Evolutionary conservation across 768 basidiomycete species (phyloP).

Genomic region (Rhizopogon roseolus): DNA sequence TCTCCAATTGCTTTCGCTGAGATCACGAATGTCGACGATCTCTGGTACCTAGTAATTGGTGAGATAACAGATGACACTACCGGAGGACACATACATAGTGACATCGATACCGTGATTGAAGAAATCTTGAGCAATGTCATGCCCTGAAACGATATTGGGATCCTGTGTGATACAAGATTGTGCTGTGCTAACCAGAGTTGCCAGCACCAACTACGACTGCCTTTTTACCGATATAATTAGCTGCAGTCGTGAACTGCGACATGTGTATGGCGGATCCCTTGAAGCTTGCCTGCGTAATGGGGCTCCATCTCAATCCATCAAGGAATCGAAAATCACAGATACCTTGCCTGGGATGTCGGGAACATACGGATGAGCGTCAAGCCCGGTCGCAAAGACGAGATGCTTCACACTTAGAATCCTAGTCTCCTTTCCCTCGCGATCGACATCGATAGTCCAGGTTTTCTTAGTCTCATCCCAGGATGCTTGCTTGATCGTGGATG

Average conservation of each 20-base stretch:
- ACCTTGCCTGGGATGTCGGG: constrained; percentile 30
- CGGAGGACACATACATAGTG: constrained; percentile 16
- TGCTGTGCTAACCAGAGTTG: constrained; percentile 40
- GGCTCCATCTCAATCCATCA: neutral
- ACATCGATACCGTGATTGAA: constrained; percentile 24
- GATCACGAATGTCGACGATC: constrained; percentile 20
- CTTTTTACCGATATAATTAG: constrained; percentile 54
- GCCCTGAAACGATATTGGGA: constrained; percentile 13
- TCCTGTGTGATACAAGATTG: neutral
- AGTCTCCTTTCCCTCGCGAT: constrained; percentile 19
- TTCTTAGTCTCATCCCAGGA: constrained; percentile 31
- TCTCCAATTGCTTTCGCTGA: constrained; percentile 8
- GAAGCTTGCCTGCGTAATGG: constrained; percentile 36
- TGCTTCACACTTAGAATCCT: constrained; percentile 41
- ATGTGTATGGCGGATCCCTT: constrained; percentile 55
- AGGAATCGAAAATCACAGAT: neutral
- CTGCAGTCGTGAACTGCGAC: constrained; percentile 40
- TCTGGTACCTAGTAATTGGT: constrained; percentile 13
- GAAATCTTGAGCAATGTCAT: constrained; percentile 35
- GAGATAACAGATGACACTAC: neutral
- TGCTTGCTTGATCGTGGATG: constrained; percentile 37
- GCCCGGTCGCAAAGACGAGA: constrained; percentile 53
- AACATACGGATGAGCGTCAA: constrained; percentile 39
- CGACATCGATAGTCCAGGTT: constrained; percentile 44
- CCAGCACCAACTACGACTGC: constrained; percentile 67